Evolutionary conservation across 2,329 filamentous ascomycete genomes (phyloP).

Genomic region (Neonectria hederae): DNA sequence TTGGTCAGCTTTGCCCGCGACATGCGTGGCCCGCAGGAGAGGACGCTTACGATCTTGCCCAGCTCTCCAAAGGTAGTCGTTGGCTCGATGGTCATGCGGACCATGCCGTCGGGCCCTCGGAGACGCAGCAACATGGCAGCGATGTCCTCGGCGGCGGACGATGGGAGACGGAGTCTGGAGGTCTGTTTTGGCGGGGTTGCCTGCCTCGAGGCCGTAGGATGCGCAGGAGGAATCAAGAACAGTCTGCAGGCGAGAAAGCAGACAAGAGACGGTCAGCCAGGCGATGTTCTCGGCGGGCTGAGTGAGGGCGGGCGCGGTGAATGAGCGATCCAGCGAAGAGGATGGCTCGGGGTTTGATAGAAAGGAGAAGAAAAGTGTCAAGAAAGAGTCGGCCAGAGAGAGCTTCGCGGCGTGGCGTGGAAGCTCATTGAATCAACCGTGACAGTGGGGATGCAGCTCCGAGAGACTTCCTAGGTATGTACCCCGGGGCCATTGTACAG

Average conservation of each 20-base stretch:
- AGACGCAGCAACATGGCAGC: slow-evolving; percentile 82
- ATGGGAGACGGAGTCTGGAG: background rate
- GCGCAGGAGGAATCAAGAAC: background rate
- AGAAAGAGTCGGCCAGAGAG: slow-evolving; percentile 1
- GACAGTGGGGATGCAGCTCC: slow-evolving; percentile 25
- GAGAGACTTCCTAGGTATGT: slow-evolving; percentile 7
- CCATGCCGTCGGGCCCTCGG: slow-evolving; percentile 91
- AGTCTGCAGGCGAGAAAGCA: background rate
- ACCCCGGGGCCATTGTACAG: slow-evolving; percentile 22
- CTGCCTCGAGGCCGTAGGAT: background rate
- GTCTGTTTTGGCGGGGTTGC: slow-evolving; percentile 14
- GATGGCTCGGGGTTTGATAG: no score
- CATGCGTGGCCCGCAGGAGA: background rate
- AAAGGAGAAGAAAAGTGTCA: background rate
- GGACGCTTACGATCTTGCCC: slow-evolving; percentile 57
- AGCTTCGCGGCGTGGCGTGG: slow-evolving; percentile 26
- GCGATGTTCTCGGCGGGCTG: background rate
- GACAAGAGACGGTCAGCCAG: background rate
- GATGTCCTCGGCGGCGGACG: slow-evolving; percentile 13
- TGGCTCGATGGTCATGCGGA: slow-evolving; percentile 81
- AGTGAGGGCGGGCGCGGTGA: background rate
- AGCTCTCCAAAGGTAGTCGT: slow-evolving; percentile 76
- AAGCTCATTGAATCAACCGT: slow-evolving; percentile 34
- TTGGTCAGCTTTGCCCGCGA: slow-evolving; percentile 25
- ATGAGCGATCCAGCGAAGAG: background rate